These are phyloP conservation scores for Sarcodon sp. DNA, from an alignment of 768 basidiomycete species.

Conservation along the genomic window DNA sequence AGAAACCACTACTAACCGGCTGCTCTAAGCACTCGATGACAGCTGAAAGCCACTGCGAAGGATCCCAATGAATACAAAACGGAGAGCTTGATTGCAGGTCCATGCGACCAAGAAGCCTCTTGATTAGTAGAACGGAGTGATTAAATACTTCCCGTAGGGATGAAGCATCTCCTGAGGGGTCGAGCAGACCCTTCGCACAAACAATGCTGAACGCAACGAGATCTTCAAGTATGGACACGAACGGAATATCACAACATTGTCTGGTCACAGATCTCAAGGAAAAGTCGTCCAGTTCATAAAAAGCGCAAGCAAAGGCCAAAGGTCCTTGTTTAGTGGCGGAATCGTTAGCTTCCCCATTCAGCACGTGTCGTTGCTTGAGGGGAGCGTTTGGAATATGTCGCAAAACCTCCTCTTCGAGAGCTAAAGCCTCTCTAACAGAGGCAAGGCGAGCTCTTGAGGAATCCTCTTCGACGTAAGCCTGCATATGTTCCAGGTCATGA, in stretches of 20 bases:
- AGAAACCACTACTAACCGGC: constrained; percentile 28
- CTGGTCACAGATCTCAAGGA: background rate
- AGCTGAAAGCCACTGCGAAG: constrained; percentile 45
- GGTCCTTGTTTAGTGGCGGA: constrained; percentile 1
- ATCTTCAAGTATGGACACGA: constrained; percentile 45
- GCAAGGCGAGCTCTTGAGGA: background rate
- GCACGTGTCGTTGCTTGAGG: constrained; percentile 9
- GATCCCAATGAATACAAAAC: constrained; percentile 40
- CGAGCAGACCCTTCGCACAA: constrained; percentile 16
- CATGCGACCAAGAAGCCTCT: constrained; percentile 33
- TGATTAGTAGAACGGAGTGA: constrained; percentile 37
- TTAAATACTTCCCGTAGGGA: constrained; percentile 37
- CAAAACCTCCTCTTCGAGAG: constrained; percentile 10
- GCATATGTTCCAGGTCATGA: background rate
- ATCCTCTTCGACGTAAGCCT: constrained; percentile 2
- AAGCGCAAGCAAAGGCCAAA: constrained; percentile 41
- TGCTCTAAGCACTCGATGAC: constrained; percentile 41
- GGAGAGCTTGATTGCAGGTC: constrained; percentile 18
- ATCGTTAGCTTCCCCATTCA: constrained; percentile 1
- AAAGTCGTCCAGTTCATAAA: constrained; percentile 35
- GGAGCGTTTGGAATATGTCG: constrained; percentile 7
- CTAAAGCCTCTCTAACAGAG: constrained; percentile 5
- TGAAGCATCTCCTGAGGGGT: constrained; percentile 17
- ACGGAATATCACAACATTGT: constrained; percentile 28
- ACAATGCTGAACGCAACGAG: constrained; percentile 31